Evolutionary conservation across 2,329 filamentous ascomycete species (phyloP), one percentile per base, ranked within the genome.

Genomic region (Aspergillus sergii): DNA sequence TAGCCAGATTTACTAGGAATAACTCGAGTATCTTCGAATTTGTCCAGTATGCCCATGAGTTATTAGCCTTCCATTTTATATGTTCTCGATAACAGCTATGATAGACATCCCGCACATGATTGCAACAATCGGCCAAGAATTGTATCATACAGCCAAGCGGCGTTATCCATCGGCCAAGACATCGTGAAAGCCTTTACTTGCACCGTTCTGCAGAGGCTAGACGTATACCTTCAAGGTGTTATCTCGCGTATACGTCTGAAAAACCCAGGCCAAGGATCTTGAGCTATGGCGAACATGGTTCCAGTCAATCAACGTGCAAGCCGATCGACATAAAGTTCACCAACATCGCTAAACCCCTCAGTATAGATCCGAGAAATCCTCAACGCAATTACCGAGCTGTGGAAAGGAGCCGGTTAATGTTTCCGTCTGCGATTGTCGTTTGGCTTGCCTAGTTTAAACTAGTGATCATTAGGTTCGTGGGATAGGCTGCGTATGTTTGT

Each of bases 101-200:
- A 50, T 7, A 32, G 19, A 26, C 43, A 0, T 30, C 26, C 39
- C 39, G 39, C 26, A 11, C 23, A 34, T 23, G 55, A 57, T 57
- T 57, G 39, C 55, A 45, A 57, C 39, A 32, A 46, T 57, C 28
- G 8, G 55, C 55, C 55, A 57, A 57, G 55, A 30, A 57, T 57
- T 57, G 55, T 57, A 57, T 43, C 55, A 57, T 57, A 46, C 36
- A 14, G 36, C 55, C 36, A 43, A 45, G 39, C 14, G 16, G 46
- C 14, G 9, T 50, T 30, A n/a, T 21, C 36, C 30, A 23, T 46
- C 19, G n/a, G 36, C 55, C 55, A 45, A 56, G 59, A 61, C 23
- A 50, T 30, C 46, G 26, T n/a, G 6, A 30, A 30, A 28, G 7
- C 46, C 26, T 28, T 50, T 26, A 8, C 14, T 19, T 30, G 21